Conservation (phyloP, 805 yeast genomes). For the Starmerella asiatica region DNA sequence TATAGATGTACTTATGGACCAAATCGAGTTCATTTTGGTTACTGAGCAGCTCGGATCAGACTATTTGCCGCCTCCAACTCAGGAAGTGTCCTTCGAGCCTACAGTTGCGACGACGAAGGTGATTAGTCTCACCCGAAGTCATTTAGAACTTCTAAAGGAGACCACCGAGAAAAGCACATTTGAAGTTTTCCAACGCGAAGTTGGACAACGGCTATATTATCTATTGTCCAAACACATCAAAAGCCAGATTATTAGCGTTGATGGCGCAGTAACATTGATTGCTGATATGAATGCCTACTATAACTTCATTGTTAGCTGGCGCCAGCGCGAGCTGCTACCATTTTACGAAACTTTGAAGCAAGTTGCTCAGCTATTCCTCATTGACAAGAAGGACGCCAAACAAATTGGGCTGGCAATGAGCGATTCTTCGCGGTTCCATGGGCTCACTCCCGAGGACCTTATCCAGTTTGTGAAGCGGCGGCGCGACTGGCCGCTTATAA, state of each 20-base stretch:
- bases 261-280: constrained; percentile 72
- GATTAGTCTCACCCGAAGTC: constrained; percentile 50
- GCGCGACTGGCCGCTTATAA: constrained; percentile 70
- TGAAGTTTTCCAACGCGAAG: constrained; percentile 88
- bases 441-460: constrained; percentile 86
- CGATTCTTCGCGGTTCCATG: constrained; percentile 74
- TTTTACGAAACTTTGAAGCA: constrained; percentile 68
- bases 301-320: constrained; percentile 46
- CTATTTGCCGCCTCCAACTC: constrained; percentile 38
- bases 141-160: constrained; percentile 59
- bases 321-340: constrained; percentile 46
- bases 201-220: constrained; percentile 73
- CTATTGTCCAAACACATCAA: constrained; percentile 66
- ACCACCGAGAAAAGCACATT: constrained; percentile 77
- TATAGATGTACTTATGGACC: constrained; percentile 73
- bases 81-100: constrained; percentile 25
- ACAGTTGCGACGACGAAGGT: constrained; percentile 55
- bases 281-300: constrained; percentile 70
- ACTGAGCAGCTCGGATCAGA: constrained; percentile 47
- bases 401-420: constrained; percentile 73
- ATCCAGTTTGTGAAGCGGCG: constrained; percentile 81
- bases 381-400: constrained; percentile 60
- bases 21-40: constrained; percentile 50
- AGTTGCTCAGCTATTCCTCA: constrained; percentile 70
- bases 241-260: constrained; percentile 54